Percentiles rank a stretch among this genome's conserved stretches.
Evolutionary conservation across 2,329 filamentous ascomycete genomes (phyloP).

Genomic region (Nothophoma quercina): DNA sequence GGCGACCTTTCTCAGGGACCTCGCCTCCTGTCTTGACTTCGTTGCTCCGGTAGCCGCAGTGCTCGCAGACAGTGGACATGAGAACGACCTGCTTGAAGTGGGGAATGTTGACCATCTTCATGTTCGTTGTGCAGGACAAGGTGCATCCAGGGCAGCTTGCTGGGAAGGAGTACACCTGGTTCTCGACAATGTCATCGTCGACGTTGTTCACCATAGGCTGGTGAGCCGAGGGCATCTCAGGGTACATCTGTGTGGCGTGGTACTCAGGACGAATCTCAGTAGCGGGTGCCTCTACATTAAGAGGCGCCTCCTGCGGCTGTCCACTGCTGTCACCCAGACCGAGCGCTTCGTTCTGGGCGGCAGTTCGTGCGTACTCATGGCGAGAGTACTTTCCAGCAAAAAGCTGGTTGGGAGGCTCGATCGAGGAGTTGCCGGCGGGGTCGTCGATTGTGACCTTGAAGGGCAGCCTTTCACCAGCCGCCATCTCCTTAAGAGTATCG

Average conservation of each 20-base stretch:
- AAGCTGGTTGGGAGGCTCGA: conserved; percentile 78
- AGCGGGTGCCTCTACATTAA: conserved; percentile 57
- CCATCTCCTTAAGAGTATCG: conserved; percentile 75
- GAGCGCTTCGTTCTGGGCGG: conserved; percentile 85
- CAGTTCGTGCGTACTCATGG: conserved; percentile 80
- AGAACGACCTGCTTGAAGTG: conserved; percentile 97
- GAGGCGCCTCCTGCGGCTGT: conserved; percentile 35
- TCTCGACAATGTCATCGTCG: conserved; percentile 81
- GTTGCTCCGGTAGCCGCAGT: conserved; percentile 93
- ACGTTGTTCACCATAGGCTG: conserved; percentile 53
- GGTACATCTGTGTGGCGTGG: conserved; percentile 55
- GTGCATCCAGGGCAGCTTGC: conserved; percentile 91
- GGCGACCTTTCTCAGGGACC: conserved; percentile 84
- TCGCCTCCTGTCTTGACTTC: conserved; percentile 98
- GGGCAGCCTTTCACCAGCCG: conserved; percentile 79
- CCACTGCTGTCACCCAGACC: conserved; percentile 67
- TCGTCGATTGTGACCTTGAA: conserved; percentile 91
- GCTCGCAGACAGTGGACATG: conserved; percentile 91
- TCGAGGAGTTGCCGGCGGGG: conserved; percentile 94
- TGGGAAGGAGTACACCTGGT: conserved; percentile 92
- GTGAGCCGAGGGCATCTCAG: conserved; percentile 47
- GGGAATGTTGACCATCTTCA: conserved; percentile 98
- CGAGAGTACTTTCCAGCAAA: conserved; percentile 90
- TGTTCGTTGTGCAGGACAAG: conserved; percentile 86
- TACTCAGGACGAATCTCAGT: conserved; percentile 64